Evolutionary conservation across 1,284 basidiomycete genomes (phyloP), one percentile per base, ranked within the genome.

Genomic region (Golubevia pallescens): DNA sequence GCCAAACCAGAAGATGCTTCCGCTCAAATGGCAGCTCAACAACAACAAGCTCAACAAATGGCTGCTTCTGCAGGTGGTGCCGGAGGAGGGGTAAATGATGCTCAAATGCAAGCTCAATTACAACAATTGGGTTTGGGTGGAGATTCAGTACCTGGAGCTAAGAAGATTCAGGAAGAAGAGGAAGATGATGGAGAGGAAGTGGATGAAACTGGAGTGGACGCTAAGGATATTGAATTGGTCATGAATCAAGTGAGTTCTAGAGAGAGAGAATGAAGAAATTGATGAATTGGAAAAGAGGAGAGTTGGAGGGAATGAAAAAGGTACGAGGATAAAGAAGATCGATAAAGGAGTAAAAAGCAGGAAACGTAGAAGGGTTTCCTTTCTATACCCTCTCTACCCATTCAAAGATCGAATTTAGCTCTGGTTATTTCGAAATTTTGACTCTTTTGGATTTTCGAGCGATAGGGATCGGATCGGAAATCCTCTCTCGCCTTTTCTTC

Each of bases 181-280:
- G 85, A 82, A 60, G 80, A 77, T 34, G 83, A 86, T 58, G 84
- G 73, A 59, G 71, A 68, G 52, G 78, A 78, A 62, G 86, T 85
- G 56, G 88, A 88, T 77, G 86, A 86, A 73, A 73, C 78, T 32
- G 86, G 86, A 34, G 74, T 97, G 66, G 94, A 97, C 75, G 89
- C 93, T 64, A 95, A 97, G 87, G 96, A 99, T 86, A 94, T 80
- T 62, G n/a, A n/a, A n/a, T n/a, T n/a, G n/a, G n/a, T n/a, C n/a
- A n/a, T n/a, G n/a, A n/a, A n/a, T n/a, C n/a, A n/a, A n/a, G n/a
- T n/a, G n/a, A n/a, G n/a, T n/a, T n/a, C n/a, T n/a, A n/a, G n/a
- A n/a, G n/a, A 7, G 5, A 28, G 3, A 42, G n/a, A 21, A 62
- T 62, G 19, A n/a, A 6, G 19, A 58, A 48, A 21, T 21, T n/a